A percentile compares a stretch with the other conserved stretches of the same genome.
Conservation (phyloP, 2,329 filamentous ascomycete genomes). For the Trichoderma koningiopsis region DNA sequence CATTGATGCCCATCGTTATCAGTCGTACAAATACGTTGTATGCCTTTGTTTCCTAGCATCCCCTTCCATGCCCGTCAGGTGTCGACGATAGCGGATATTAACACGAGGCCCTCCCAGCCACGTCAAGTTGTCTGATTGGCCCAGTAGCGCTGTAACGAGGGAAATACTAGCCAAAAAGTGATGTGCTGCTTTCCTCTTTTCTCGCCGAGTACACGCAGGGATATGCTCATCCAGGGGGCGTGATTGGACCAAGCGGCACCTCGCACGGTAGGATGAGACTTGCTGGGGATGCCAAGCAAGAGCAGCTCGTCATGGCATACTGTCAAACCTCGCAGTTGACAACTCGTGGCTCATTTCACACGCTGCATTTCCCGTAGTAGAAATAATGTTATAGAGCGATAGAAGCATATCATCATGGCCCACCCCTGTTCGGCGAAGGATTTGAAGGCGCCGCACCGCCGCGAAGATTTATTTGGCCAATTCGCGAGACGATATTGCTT, state of each 20-base stretch:
- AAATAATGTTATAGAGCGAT: background rate
- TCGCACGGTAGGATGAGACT: background rate
- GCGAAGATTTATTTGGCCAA: constrained; percentile 77
- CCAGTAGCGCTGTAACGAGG: background rate
- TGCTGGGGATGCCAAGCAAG: constrained; percentile 2
- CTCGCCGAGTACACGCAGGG: background rate
- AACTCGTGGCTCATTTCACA: background rate
- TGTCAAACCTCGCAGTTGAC: background rate
- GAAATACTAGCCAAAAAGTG: background rate
- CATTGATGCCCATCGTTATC: constrained; percentile 6
- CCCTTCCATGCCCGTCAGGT: background rate
- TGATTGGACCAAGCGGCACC: constrained; percentile 5
- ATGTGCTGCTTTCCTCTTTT: constrained; percentile 5
- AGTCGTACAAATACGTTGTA: background rate
- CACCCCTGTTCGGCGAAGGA: constrained; percentile 26
- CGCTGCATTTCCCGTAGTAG: background rate
- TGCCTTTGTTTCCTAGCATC: background rate
- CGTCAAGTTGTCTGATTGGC: constrained; percentile 14
- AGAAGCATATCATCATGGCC: constrained; percentile 7
- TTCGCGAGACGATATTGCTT: constrained; percentile 82
- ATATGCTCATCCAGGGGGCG: constrained; percentile 1
- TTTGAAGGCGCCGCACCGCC: constrained; percentile 41
- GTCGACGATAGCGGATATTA: background rate
- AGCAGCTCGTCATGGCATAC: background rate
- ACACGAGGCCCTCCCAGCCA: constrained; percentile 6